Evolutionary conservation across 352 stramenopile genomes (phyloP).

Genomic region (Phytophthora ohioensis): DNA sequence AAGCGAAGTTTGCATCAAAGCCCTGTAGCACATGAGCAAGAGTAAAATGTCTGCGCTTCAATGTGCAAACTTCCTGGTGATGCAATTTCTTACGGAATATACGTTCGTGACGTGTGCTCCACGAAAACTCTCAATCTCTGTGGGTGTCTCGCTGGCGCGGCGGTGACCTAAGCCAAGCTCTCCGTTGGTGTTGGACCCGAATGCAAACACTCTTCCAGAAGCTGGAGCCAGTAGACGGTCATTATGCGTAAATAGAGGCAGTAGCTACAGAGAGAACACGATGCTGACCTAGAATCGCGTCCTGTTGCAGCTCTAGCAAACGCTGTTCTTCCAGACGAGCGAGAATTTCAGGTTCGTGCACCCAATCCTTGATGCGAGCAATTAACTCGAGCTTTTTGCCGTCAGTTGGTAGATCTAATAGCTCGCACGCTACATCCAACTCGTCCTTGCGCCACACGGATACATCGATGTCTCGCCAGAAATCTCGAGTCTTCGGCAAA

Average conservation of each 20-base stretch:
- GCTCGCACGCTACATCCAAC: constrained; percentile 61
- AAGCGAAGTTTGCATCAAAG: constrained; percentile 75
- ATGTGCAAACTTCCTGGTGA: not conserved
- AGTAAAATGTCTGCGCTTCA: not conserved
- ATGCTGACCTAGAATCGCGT: constrained; percentile 53
- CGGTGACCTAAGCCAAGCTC: constrained; percentile 73
- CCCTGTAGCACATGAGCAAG: constrained; percentile 40
- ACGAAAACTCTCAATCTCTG: constrained; percentile 67
- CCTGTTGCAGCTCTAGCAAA: constrained; percentile 45
- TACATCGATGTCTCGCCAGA: constrained; percentile 67
- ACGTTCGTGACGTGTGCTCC: constrained; percentile 53
- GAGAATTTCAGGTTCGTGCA: constrained; percentile 63
- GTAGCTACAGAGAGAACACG: not conserved
- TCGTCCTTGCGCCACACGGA: constrained; percentile 58
- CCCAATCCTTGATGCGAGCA: constrained; percentile 77
- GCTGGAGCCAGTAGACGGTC: constrained; percentile 29
- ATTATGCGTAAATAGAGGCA: not conserved
- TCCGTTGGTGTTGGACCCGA: constrained; percentile 70
- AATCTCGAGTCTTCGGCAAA: constrained; percentile 70
- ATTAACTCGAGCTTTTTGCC: constrained; percentile 75
- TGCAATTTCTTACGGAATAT: constrained; percentile 46
- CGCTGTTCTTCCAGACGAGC: constrained; percentile 46
- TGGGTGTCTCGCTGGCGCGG: constrained; percentile 37
- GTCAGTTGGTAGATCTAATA: constrained; percentile 58
- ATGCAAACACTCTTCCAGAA: constrained; percentile 72